Base-by-base conservation (phyloP, 2,329 filamentous ascomycete species). In the Stagonosporopsis tanaceti region DNA sequence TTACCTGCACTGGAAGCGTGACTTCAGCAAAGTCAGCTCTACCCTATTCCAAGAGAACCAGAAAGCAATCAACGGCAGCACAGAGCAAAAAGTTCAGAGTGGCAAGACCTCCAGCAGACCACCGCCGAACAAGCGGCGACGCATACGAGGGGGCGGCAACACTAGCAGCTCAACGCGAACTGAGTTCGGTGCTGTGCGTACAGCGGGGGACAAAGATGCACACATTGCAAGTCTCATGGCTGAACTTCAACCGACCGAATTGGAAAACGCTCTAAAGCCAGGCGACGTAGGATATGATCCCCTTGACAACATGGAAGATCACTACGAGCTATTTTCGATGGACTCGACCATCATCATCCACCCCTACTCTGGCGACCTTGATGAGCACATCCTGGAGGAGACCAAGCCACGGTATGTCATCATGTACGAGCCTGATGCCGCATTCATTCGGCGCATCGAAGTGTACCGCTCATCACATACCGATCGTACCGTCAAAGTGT, bases 361-460 rank as follows among this genome's bases (percentile, higher is more conserved):
- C 74, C 90, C 95, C 1, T 99, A 97, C 74, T 93, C 97, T 58
- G 93, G 93, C 11, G 95, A 98, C 73, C 90, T 94, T 80, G 95
- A 99, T 74, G 95, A 98, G 73, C 92, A 96, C 74, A 85, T 98
- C n/a, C 84, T 99, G 1, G 94, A 99, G 74, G 95, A 99, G 77
- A 84, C 95, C 56, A 93, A 91, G 70, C 95, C 95, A 32, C 88
- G 91, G 59, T 97, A 97, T 76, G 92, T 99, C 57, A 90, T 99
- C 79, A 98, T 99, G 95, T 99, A 97, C 76, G 95, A 98, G 74
- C 94, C 95, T 1, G 93, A 98, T 64, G 88, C 94, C 3, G 89
- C 94, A 3, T 99, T 99, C 75, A 97, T 98, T 69, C 88, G 95
- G 14, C 85, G 94, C 35, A 90, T 99, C 20, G 95, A 99, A 74